Percentiles rank a stretch among this genome's conserved stretches.
These are phyloP conservation scores for Blastobotrys capitulatus DNA, from an alignment of 1,139 yeast genomes.

Conservation along the genomic window DNA sequence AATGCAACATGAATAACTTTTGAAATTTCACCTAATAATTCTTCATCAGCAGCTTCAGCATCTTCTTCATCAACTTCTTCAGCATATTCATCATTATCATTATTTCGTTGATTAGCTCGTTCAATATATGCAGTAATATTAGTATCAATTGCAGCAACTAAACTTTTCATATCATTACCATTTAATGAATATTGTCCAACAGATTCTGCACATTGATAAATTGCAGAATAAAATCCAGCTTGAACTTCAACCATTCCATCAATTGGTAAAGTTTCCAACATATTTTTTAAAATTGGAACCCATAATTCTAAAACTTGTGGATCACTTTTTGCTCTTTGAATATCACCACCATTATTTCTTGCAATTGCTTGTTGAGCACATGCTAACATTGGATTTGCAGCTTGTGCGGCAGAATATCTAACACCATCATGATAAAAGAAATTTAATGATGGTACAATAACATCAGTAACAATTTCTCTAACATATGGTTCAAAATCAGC, in stretches of 20 bases:
- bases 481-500: constrained; percentile 82
- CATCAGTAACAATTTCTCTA: constrained; percentile 67
- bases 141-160: constrained; percentile 55
- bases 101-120: constrained; percentile 67
- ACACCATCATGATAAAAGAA: constrained; percentile 94
- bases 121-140: constrained; percentile 64
- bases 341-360: constrained; percentile 21
- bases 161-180: constrained; percentile 49
- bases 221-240: constrained; percentile 68
- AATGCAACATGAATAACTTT: constrained; percentile 72
- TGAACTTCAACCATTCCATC: constrained; percentile 86
- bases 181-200: constrained; percentile 59
- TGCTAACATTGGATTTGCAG: constrained; percentile 70
- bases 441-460: constrained; percentile 82
- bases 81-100: constrained; percentile 59
- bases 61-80: constrained; percentile 70
- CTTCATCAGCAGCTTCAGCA: constrained; percentile 86
- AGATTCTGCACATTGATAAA: constrained; percentile 61
- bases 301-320: constrained; percentile 56
- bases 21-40: constrained; percentile 76
- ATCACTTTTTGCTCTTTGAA: constrained; percentile 43
- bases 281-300: constrained; percentile 63
- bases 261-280: constrained; percentile 59
- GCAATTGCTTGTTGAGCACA: constrained; percentile 41
- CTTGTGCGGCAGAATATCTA: constrained; percentile 80